Base-by-base conservation (phyloP, 495 filamentous ascomycete species). In the Cercophora sp. region DNA sequence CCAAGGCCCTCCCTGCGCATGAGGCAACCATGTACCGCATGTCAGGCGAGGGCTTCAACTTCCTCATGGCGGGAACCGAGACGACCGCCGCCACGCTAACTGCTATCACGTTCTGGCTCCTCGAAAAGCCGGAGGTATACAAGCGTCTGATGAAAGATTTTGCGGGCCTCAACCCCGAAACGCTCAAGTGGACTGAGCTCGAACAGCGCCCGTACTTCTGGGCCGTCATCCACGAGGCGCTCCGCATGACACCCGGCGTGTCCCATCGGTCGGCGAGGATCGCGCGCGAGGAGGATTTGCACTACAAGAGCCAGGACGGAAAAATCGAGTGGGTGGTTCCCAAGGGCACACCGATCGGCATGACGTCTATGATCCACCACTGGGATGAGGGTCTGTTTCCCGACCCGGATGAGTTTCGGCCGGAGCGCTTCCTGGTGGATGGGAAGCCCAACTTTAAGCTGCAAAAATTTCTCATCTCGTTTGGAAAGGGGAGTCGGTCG, bases 361-460 rank as follows among this genome's bases (percentile, higher is more conserved):
- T 75, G 62, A 72, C 72, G 6, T 63, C 69, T 9, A 72, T 70
- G 55, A 70, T 75, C 49, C 64, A 77, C 8, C 77, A 80, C 54
- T 69, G 65, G 44, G 63, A 80, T 52, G 54, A 73, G 22, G 56
- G 53, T 1, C 59, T 79, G 32, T 84, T 79, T 54, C 71, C 77
- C 0, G 54, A 78, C 8, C 72, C 79, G 0, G 52, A 71, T 3
- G 55, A 55, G 13, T 83, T 79, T 55, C 50, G 66, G 11, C 80
- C 81, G 0, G 70, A 77, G 16, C 70, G 80, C 19, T 84, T 77
- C 76, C 58, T 79, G 19, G 52, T 58, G 6, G 53, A 59, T 10
- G 51, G 47, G 22, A 18, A 52, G 55, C 54, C 51, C 18, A 63
- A 62, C n/a, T 50, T 67, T 23, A 53, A 60, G 11, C 61, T 79